phyloP scores from a whole-genome alignment of 2,329 filamentous ascomycete genomes.

The Stachybotrys elegans region DNA sequence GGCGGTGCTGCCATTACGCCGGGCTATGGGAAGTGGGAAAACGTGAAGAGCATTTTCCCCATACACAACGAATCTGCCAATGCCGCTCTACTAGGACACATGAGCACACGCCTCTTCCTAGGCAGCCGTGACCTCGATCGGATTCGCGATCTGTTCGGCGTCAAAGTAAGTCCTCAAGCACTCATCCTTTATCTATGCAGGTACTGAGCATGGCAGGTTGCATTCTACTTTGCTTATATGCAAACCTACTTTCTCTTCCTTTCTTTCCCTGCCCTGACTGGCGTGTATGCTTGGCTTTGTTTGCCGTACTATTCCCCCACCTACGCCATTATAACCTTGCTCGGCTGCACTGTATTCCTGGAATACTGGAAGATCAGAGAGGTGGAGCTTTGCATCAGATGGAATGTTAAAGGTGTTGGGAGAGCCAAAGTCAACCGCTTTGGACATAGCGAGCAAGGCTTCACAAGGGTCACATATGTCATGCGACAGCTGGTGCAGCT shows the following conservation, averaged over 20 bases:
- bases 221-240: conserved; percentile 80
- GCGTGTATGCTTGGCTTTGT: conserved; percentile 62
- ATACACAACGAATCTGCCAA: conserved; percentile 56
- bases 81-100: conserved; percentile 49
- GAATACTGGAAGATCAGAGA: conserved; percentile 80
- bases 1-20: conserved; percentile 61
- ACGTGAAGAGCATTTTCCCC: conserved; percentile 57
- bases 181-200: fast-evolving
- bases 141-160: conserved; percentile 57
- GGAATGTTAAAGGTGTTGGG: conserved; percentile 66
- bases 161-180: conserved; percentile 36
- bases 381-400: conserved; percentile 64
- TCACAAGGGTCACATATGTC: conserved; percentile 60
- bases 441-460: conserved; percentile 62
- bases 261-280: conserved; percentile 63
- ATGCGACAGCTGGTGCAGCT: conserved; percentile 62
- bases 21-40: conserved; percentile 51
- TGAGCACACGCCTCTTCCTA: conserved; percentile 48
- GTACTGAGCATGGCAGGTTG: conserved; percentile 41
- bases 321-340: conserved; percentile 60
- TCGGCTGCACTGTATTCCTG: conserved; percentile 70
- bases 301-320: conserved; percentile 65
- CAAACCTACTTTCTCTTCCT: conserved; percentile 71
- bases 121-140: conserved; percentile 48
- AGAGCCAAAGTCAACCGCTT: conserved; percentile 60